Conservation (phyloP, 179 eudicot genomes). For the Silene coronaria region DNA sequence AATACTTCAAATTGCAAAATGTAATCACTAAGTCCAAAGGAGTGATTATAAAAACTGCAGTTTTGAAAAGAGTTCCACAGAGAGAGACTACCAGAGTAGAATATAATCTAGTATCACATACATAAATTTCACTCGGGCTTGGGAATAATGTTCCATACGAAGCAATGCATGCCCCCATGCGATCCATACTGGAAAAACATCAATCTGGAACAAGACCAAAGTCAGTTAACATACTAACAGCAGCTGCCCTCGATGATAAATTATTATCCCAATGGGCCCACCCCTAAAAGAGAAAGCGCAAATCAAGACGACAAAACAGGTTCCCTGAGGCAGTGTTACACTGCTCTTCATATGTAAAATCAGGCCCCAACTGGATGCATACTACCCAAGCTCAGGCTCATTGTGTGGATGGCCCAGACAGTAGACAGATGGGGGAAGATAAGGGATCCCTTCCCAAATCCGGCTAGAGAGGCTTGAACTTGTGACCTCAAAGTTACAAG, state of each 20-base stretch:
- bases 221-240: conserved; percentile 3
- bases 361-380: not conserved
- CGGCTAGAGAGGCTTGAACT: not conserved
- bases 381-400: not conserved
- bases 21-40: conserved; percentile 3
- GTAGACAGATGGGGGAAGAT: not conserved
- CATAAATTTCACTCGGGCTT: conserved; percentile 97
- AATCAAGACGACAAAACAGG: conserved; percentile 8
- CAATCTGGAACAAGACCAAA: conserved; percentile 52
- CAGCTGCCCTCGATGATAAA: not conserved
- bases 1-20: not conserved
- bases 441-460: not conserved
- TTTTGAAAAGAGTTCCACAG: not conserved
- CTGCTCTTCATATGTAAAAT: not conserved
- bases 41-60: not conserved
- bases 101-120: conserved; percentile 33
- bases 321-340: not conserved
- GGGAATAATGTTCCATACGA: conserved; percentile 96
- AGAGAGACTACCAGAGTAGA: not conserved
- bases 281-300: not conserved
- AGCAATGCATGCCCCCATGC: conserved; percentile 98
- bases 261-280: not conserved
- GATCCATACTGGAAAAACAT: conserved; percentile 90
- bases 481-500: not conserved
- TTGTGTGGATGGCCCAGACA: not conserved